These are phyloP conservation scores for Epichloe festucae DNA, from an alignment of 2,329 filamentous ascomycete genomes.

Conservation along the genomic window DNA sequence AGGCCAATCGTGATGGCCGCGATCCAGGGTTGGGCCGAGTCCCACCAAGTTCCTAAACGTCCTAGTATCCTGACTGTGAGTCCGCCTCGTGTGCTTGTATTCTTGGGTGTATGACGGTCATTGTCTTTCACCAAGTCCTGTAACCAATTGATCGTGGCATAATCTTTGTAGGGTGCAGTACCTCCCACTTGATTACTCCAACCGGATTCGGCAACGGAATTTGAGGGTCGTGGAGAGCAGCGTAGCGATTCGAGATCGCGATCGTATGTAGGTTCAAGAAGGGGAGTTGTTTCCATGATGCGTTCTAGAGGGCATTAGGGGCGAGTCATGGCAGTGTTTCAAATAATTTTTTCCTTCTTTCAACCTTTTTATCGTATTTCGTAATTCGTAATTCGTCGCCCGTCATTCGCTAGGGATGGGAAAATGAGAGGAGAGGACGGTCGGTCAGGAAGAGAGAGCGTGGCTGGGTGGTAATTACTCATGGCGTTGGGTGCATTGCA, in stretches of 20 bases:
- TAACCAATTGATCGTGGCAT: slow-evolving; percentile 50
- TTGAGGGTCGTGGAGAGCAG: background rate
- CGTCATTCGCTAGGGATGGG: no score
- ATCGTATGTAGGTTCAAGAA: background rate
- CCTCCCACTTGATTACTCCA: background rate
- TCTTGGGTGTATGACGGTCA: slow-evolving; percentile 26
- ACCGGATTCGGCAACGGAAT: background rate
- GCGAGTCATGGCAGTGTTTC: background rate
- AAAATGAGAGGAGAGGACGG: no score
- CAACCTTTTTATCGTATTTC: no score
- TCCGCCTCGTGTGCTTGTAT: slow-evolving; percentile 24
- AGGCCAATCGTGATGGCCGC: slow-evolving; percentile 39
- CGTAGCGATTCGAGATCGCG: background rate
- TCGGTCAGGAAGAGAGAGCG: no score
- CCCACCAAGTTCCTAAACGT: slow-evolving; percentile 20
- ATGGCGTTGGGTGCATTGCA: no score
- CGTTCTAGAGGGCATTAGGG: background rate
- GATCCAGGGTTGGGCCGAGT: slow-evolving; percentile 41
- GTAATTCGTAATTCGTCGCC: no score
- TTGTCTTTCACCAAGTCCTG: slow-evolving; percentile 48
- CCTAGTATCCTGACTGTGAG: slow-evolving; percentile 13
- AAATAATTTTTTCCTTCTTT: background rate
- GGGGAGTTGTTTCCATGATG: background rate
- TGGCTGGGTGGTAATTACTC: no score
- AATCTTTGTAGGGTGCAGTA: slow-evolving; percentile 42